Conservation (phyloP, 345 rosid genomes). For the Bruguiera parviflora region DNA sequence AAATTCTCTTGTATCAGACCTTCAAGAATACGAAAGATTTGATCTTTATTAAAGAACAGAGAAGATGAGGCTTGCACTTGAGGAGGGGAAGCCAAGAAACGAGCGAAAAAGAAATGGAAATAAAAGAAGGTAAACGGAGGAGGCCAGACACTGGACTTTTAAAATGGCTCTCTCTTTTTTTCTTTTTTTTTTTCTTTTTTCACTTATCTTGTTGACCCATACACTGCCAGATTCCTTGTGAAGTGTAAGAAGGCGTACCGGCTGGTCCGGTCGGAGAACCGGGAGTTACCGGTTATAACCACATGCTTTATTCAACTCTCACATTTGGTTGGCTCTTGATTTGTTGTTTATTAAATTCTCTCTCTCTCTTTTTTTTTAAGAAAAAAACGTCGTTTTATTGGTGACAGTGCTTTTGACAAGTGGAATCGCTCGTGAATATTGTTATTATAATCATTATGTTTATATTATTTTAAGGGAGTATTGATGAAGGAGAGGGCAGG, state of each 20-base stretch:
- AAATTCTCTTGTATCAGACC: neutral
- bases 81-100: neutral
- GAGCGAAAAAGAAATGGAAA: neutral
- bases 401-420: constrained; percentile 14
- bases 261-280: constrained; percentile 15
- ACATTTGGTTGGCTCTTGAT: no score
- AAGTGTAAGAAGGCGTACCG: constrained; percentile 11
- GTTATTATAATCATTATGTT: no score
- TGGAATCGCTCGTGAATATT: neutral
- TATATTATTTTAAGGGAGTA: no score
- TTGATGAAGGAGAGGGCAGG: no score
- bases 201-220: constrained; percentile 6
- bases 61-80: constrained; percentile 1
- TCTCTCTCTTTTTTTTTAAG: no score
- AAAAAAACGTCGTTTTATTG: neutral
- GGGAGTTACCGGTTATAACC: constrained; percentile 32
- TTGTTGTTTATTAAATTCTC: no score
- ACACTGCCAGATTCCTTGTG: neutral
- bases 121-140: neutral
- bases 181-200: neutral
- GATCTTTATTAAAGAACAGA: neutral
- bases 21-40: neutral
- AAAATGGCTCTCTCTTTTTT: neutral
- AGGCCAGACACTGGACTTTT: neutral
- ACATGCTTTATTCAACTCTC: constrained; percentile 26